Conservation (phyloP, 495 filamentous ascomycete species). For the Penicillium bovifimosum region DNA sequence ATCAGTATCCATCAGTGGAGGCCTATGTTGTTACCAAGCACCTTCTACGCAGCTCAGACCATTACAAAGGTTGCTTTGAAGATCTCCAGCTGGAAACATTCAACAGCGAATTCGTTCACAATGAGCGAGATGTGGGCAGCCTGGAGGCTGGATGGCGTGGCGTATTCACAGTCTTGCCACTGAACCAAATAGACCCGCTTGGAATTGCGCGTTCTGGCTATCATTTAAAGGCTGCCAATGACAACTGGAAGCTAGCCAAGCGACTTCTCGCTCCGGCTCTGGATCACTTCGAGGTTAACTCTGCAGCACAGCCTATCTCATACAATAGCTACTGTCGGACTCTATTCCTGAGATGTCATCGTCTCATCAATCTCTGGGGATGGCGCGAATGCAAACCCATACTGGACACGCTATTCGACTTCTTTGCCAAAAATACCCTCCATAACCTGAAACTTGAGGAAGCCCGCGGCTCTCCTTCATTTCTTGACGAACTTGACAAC, state of each 20-base stretch:
- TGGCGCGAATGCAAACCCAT: conserved; percentile 78
- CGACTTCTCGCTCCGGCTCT: conserved; percentile 60
- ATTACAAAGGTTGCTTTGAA: conserved; percentile 24
- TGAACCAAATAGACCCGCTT: conserved; percentile 65
- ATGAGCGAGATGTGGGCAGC: conserved; percentile 41
- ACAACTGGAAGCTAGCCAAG: conserved; percentile 73
- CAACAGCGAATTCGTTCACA: conserved; percentile 8
- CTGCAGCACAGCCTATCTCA: conserved; percentile 48
- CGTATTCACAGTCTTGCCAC: conserved; percentile 69
- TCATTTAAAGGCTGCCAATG: conserved; percentile 47
- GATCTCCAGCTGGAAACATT: conserved; percentile 50
- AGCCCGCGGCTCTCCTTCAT: conserved; percentile 65
- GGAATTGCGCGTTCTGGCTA: conserved; percentile 56
- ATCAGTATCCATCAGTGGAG: conserved; percentile 52
- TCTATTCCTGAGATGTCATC: conserved; percentile 68
- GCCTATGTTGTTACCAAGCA: conserved; percentile 63
- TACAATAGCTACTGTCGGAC: conserved; percentile 79
- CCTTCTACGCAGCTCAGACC: conserved; percentile 43
- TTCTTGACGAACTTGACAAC: conserved; percentile 66
- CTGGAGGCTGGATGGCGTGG: conserved; percentile 70
- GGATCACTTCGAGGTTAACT: conserved; percentile 54
- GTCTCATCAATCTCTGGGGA: conserved; percentile 74
- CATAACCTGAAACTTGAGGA: conserved; percentile 74
- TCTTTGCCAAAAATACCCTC: conserved; percentile 73
- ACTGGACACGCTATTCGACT: conserved; percentile 80